Conservation (phyloP, 495 filamentous ascomycete species). For the Xylaria scruposa region DNA sequence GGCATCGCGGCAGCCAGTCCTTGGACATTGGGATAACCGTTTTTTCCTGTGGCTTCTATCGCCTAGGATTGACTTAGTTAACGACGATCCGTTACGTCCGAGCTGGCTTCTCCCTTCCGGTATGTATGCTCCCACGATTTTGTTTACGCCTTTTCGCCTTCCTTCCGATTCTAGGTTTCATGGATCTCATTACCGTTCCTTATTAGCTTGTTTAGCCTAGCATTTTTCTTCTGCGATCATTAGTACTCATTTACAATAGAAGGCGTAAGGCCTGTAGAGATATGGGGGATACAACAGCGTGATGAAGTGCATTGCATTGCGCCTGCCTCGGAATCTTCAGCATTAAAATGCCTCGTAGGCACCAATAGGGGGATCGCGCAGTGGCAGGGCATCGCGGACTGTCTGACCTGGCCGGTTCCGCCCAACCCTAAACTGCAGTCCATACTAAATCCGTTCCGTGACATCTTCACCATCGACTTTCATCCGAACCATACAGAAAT, state of each 20-base stretch:
- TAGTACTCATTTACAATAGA: neutral
- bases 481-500: conserved; percentile 35
- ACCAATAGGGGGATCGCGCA: conserved; percentile 41
- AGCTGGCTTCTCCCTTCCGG: conserved; percentile 28
- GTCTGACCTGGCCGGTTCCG: neutral
- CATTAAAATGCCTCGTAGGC: conserved; percentile 39
- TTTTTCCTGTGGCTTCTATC: conserved; percentile 24
- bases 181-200: neutral
- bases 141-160: neutral
- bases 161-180: neutral
- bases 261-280: neutral
- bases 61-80: conserved; percentile 6
- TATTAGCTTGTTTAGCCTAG: neutral
- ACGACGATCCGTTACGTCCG: conserved; percentile 20
- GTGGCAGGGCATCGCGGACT: neutral
- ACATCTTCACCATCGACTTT: conserved; percentile 39
- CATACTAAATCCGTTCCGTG: conserved; percentile 11
- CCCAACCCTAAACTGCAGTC: neutral
- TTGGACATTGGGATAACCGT: neutral
- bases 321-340: conserved; percentile 30
- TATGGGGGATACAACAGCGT: neutral
- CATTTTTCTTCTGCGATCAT: neutral
- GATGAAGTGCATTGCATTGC: conserved; percentile 29
- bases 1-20: conserved; percentile 26
- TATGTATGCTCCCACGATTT: neutral